These are phyloP conservation scores for Candida endomychidarum DNA, from an alignment of 805 yeast genomes.

Conservation along the genomic window DNA sequence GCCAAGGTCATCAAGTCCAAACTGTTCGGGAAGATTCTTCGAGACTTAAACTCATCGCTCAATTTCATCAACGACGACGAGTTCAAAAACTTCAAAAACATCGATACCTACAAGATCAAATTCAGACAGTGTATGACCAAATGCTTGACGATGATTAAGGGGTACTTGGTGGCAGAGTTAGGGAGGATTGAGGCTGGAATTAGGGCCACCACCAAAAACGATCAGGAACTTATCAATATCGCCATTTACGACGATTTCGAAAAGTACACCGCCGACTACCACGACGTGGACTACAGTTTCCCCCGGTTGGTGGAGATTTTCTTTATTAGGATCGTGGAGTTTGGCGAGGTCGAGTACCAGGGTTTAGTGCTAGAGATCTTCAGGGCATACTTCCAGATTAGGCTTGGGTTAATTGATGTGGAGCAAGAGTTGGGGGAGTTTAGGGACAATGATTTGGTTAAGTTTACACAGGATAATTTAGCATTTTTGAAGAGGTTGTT, in stretches of 20 bases:
- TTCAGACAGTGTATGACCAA: slow-evolving; percentile 84
- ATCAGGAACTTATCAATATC: slow-evolving; percentile 30
- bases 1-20: slow-evolving; percentile 31
- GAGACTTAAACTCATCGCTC: slow-evolving; percentile 65
- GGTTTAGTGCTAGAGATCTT: slow-evolving; percentile 70
- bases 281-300: slow-evolving; percentile 24
- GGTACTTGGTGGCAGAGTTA: slow-evolving; percentile 54
- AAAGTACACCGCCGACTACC: slow-evolving; percentile 19
- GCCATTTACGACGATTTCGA: slow-evolving; percentile 63
- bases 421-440: slow-evolving; percentile 31
- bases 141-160: slow-evolving; percentile 71
- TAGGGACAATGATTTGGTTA: slow-evolving; percentile 43
- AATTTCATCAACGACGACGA: slow-evolving; percentile 43
- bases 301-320: slow-evolving; percentile 36
- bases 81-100: slow-evolving; percentile 61
- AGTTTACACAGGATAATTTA: slow-evolving; percentile 61
- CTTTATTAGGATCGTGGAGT: slow-evolving; percentile 34
- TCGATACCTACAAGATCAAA: slow-evolving; percentile 64
- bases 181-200: slow-evolving; percentile 27
- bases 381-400: slow-evolving; percentile 57
- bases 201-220: slow-evolving; percentile 10
- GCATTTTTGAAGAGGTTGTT: slow-evolving; percentile 59
- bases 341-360: slow-evolving; percentile 48
- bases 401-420: slow-evolving; percentile 49
- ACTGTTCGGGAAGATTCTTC: slow-evolving; percentile 47